Conservation (phyloP, 306 rosid species). For the Medicago truncatula region DNA sequence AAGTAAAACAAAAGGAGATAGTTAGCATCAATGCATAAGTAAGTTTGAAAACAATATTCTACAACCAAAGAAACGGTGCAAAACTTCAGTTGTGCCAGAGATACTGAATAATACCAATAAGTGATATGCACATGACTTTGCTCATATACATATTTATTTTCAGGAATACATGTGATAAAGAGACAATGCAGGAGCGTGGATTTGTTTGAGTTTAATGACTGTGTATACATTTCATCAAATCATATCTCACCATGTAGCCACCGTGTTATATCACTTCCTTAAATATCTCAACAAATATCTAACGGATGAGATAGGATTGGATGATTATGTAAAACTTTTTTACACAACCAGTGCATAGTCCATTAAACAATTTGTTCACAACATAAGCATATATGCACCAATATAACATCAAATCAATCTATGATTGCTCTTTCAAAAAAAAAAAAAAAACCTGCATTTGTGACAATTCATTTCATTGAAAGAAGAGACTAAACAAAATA, state of each 20-base stretch:
- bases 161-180: conserved; percentile 4
- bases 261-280: neutral
- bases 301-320: neutral
- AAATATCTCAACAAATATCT: neutral
- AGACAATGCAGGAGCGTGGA: neutral
- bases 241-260: neutral
- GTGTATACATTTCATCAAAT: neutral
- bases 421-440: conserved; percentile 3
- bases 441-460: conserved; percentile 1
- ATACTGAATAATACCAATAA: conserved; percentile 6
- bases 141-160: conserved; percentile 4
- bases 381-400: neutral
- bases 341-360: neutral
- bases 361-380: neutral
- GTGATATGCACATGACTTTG: conserved; percentile 7
- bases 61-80: conserved; percentile 18
- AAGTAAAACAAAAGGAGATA: conserved; percentile 38
- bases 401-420: neutral
- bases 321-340: neutral
- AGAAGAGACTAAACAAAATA: neutral
- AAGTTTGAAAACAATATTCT: conserved; percentile 27
- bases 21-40: conserved; percentile 28
- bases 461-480: neutral
- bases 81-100: conserved; percentile 7
- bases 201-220: neutral